These are phyloP conservation scores for Pseudoscleropodium purum DNA, from an alignment of 225 moss, liverwort and hornwort species.

Conservation along the genomic window DNA sequence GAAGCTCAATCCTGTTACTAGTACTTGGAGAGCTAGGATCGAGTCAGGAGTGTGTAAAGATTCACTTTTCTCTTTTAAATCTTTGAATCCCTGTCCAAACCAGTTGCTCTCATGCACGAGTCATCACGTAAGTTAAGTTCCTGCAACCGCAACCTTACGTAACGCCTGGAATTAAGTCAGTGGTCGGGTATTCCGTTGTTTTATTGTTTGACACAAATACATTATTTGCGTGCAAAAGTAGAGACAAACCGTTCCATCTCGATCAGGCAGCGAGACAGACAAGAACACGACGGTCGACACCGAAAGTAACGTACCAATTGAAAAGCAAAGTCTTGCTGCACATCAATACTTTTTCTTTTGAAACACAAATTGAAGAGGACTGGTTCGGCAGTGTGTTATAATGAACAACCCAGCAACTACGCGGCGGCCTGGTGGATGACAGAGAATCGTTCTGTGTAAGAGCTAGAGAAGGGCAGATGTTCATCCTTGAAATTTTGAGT, in stretches of 20 bases:
- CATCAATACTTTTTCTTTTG: neutral
- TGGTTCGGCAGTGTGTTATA: neutral
- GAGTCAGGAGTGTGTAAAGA: neutral
- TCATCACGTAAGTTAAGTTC: neutral
- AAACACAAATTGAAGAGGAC: neutral
- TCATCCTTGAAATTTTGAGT: neutral
- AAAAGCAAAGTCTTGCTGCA: neutral
- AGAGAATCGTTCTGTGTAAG: neutral
- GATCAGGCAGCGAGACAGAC: neutral
- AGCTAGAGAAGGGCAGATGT: too few relatives aligned
- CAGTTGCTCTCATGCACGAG: neutral
- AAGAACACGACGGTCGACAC: neutral
- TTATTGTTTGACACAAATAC: neutral
- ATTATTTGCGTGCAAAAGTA: neutral
- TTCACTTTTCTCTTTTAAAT: neutral
- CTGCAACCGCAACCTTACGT: neutral
- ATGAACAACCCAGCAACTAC: neutral
- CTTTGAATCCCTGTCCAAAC: neutral
- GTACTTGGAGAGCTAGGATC: neutral
- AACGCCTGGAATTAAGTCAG: neutral
- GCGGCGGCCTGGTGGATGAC: neutral
- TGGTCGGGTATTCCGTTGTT: neutral
- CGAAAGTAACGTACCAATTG: neutral
- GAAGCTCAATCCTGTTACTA: neutral
- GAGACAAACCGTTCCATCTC: neutral